phyloP scores from a whole-genome alignment of 495 filamentous ascomycete genomes.

The Aspergillus sparsus region DNA sequence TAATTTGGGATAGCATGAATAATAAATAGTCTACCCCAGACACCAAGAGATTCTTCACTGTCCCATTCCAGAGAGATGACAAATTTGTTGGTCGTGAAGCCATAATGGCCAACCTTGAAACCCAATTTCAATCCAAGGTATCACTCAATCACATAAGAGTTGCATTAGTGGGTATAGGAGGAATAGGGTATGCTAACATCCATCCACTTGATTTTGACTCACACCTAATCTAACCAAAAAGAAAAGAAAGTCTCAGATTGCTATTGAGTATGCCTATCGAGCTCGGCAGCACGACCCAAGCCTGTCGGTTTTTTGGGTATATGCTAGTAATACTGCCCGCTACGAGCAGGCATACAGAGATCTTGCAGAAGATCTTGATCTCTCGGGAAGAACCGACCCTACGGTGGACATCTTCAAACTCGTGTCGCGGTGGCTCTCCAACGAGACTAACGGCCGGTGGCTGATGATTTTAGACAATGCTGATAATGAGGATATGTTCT shows the following conservation, averaged over 20 bases:
- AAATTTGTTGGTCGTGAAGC: neutral
- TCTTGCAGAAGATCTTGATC: neutral
- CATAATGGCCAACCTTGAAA: neutral
- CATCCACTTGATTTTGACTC: too few species aligned
- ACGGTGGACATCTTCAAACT: neutral
- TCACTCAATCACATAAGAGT: neutral
- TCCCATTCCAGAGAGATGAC: too few species aligned
- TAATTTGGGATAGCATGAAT: too few species aligned
- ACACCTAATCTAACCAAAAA: neutral
- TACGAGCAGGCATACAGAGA: constrained; percentile 1
- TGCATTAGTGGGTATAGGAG: constrained; percentile 1
- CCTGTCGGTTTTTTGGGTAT: constrained; percentile 1
- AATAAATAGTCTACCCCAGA: too few species aligned
- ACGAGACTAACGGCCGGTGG: neutral
- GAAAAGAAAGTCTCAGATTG: constrained; percentile 3
- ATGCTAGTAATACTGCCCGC: neutral
- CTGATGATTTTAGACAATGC: constrained; percentile 4
- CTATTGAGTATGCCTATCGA: constrained; percentile 5
- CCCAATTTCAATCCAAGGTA: neutral
- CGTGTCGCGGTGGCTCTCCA: neutral
- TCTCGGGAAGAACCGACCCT: neutral
- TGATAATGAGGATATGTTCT: constrained; percentile 1
- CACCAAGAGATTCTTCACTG: too few species aligned
- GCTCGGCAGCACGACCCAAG: neutral
- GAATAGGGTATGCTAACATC: neutral